These are phyloP conservation scores for Lachnellula cervina DNA, from an alignment of 2,329 filamentous ascomycete species.

Conservation along the genomic window DNA sequence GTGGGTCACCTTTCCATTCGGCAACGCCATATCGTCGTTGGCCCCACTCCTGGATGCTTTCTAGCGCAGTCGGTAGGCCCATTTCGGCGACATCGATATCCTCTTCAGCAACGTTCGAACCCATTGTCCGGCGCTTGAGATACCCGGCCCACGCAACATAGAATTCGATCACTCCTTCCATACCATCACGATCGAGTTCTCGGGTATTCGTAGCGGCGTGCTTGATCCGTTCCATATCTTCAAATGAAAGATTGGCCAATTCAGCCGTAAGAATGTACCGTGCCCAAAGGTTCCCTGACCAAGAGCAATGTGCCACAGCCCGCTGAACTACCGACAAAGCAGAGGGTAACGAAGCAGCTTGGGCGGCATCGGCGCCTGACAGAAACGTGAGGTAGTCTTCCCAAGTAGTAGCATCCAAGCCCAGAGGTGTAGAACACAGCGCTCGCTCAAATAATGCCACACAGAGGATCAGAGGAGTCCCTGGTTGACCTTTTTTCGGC, in stretches of 20 bases:
- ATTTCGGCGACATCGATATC: constrained; percentile 87
- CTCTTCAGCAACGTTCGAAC: constrained; percentile 68
- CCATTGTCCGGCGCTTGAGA: constrained; percentile 78
- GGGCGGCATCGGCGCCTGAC: constrained; percentile 26
- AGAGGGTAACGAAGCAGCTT: constrained; percentile 37
- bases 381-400: constrained; percentile 57
- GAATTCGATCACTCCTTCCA: constrained; percentile 85
- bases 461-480: constrained; percentile 47
- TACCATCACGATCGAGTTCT: constrained; percentile 76
- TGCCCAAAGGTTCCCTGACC: constrained; percentile 88
- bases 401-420: constrained; percentile 72
- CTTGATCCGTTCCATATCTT: constrained; percentile 83
- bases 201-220: constrained; percentile 85
- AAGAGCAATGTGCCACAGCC: constrained; percentile 85
- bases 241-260: constrained; percentile 68
- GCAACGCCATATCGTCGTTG: constrained; percentile 66
- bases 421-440: constrained; percentile 57
- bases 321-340: constrained; percentile 71
- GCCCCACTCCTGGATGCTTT: constrained; percentile 74
- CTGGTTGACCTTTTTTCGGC: constrained; percentile 40
- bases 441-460: constrained; percentile 74
- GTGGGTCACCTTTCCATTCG: constrained; percentile 78
- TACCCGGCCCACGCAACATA: constrained; percentile 95
- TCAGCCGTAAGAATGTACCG: constrained; percentile 83
- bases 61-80: constrained; percentile 77